phyloP scores from a whole-genome alignment of 2,329 filamentous ascomycete genomes.

The Penicillium crustosum region DNA sequence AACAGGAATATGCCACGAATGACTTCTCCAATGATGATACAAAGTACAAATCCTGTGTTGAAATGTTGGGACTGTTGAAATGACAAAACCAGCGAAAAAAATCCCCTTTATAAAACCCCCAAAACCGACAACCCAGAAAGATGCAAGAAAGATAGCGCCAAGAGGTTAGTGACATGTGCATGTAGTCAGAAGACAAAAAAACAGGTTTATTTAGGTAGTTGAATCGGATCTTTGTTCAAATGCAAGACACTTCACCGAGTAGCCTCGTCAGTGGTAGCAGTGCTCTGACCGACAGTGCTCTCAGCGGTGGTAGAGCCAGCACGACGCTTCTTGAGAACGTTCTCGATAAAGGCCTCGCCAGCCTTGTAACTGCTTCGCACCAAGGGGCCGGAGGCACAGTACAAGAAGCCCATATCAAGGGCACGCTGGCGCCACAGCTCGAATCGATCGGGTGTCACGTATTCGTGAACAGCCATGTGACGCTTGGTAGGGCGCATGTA shows the following conservation, averaged over 20 bases:
- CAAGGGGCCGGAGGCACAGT: constrained; percentile 89
- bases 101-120: constrained; percentile 12
- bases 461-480: constrained; percentile 95
- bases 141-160: constrained; percentile 23
- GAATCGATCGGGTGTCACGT: constrained; percentile 87
- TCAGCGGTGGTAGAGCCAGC: constrained; percentile 30
- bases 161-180: constrained; percentile 2
- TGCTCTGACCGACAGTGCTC: constrained; percentile 27
- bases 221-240: not conserved
- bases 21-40: constrained; percentile 19
- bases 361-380: constrained; percentile 97
- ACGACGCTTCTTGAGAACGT: constrained; percentile 81
- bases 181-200: not conserved
- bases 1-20: constrained; percentile 6
- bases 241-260: constrained; percentile 24
- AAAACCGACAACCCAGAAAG: constrained; percentile 15
- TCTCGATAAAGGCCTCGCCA: constrained; percentile 97
- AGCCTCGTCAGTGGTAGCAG: constrained; percentile 27
- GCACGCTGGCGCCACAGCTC: constrained; percentile 88
- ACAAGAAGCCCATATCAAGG: constrained; percentile 92
- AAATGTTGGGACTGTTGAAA: constrained; percentile 14
- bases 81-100: constrained; percentile 5
- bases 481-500: constrained; percentile 99
- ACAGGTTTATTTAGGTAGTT: not conserved
- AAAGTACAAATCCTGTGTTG: constrained; percentile 14